Percentiles rank a stretch among this genome's conserved stretches.
phyloP scores from a whole-genome alignment of 352 stramenopile genomes.

The Globisporangium cylindrosporum region DNA sequence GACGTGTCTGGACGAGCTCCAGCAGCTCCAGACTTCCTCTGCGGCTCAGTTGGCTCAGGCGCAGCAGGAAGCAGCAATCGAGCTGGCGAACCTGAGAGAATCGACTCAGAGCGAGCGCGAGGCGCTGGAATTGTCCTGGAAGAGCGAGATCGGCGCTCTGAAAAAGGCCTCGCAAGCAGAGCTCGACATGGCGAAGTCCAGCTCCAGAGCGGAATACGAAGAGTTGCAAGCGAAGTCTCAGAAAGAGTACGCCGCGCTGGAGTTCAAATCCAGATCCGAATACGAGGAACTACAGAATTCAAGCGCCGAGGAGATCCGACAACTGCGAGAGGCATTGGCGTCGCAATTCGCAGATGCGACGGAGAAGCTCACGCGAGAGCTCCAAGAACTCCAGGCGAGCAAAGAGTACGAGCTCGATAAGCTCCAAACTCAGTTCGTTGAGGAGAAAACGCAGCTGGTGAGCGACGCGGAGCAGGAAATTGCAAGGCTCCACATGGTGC shows the following conservation, averaged over 20 bases:
- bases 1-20: slow-evolving; percentile 32
- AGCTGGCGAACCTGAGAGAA: slow-evolving; percentile 2
- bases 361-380: slow-evolving; percentile 22
- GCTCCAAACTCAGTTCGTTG: slow-evolving; percentile 19
- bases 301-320: slow-evolving; percentile 23
- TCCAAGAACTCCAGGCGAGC: slow-evolving; percentile 24
- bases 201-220: slow-evolving; percentile 22
- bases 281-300: slow-evolving; percentile 29
- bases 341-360: slow-evolving; percentile 25
- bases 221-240: slow-evolving; percentile 23
- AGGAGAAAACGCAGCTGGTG: slow-evolving; percentile 22
- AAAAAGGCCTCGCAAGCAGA: slow-evolving; percentile 20
- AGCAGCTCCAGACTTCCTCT: slow-evolving; percentile 30
- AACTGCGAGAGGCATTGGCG: slow-evolving; percentile 22
- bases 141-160: slow-evolving; percentile 19
- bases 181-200: slow-evolving; percentile 24
- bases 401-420: slow-evolving; percentile 25
- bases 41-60: slow-evolving; percentile 18
- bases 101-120: slow-evolving; percentile 8
- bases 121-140: background rate
- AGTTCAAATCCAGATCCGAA: slow-evolving; percentile 17
- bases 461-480: slow-evolving; percentile 25
- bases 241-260: slow-evolving; percentile 20
- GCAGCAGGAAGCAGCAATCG: slow-evolving; percentile 2
- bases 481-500: slow-evolving; percentile 23